Evolutionary conservation across 192 early-diverging fungal species (phyloP).

Genomic region (Linnemannia schmuckeri): DNA sequence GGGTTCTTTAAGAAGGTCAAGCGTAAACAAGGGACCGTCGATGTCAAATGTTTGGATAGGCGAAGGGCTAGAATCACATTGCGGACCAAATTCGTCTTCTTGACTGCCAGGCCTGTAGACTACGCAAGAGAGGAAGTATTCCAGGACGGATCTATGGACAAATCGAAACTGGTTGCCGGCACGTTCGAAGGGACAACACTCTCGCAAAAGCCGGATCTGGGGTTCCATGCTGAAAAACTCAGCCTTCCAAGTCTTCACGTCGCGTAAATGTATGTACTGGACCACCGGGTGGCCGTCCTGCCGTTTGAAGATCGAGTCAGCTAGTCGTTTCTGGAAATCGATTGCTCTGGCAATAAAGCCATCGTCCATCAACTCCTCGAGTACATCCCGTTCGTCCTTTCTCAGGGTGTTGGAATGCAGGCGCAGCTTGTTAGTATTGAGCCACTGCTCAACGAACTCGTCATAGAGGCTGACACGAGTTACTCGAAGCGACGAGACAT

Average conservation of each 20-base stretch:
- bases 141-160: not conserved
- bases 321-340: not conserved
- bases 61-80: too few relatives aligned
- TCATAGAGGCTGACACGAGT: not conserved
- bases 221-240: not conserved
- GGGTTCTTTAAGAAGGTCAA: not conserved
- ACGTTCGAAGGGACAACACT: not conserved
- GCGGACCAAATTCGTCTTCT: not conserved
- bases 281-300: not conserved
- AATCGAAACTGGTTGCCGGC: not conserved
- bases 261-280: not conserved
- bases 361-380: not conserved
- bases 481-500: not conserved
- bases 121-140: not conserved
- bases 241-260: not conserved
- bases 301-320: not conserved
- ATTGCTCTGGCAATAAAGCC: not conserved
- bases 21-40: not conserved
- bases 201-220: not conserved
- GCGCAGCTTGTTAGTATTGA: not conserved
- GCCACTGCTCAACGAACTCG: not conserved
- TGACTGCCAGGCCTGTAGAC: not conserved
- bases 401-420: not conserved
- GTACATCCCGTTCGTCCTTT: too few relatives aligned
- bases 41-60: not conserved